phyloP scores from a whole-genome alignment of 768 basidiomycete species.

The Auricularia cornea region DNA sequence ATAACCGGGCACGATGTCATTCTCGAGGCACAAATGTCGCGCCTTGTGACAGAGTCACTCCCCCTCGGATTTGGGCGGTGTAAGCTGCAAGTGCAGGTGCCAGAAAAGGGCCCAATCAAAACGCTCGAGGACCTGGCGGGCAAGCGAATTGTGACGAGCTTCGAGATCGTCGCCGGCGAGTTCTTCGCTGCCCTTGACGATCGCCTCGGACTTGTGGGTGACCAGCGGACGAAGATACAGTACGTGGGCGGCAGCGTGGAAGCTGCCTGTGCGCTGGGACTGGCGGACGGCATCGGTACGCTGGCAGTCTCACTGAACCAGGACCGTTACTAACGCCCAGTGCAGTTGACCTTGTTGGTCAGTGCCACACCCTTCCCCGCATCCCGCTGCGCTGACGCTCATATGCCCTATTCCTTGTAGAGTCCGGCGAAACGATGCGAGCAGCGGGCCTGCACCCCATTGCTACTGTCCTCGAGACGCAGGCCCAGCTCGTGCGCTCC shows the following conservation, averaged over 20 bases:
- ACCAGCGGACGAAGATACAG: conserved; percentile 70
- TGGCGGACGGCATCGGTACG: conserved; percentile 94
- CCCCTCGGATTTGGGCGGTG: conserved; percentile 83
- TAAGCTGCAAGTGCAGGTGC: conserved; percentile 75
- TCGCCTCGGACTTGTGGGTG: conserved; percentile 38
- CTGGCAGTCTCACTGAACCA: neutral
- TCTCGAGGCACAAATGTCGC: conserved; percentile 78
- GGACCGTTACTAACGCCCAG: neutral
- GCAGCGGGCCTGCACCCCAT: conserved; percentile 94
- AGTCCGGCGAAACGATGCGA: conserved; percentile 99
- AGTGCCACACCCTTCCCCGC: conserved; percentile 18
- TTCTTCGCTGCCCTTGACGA: conserved; percentile 69
- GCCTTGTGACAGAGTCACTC: conserved; percentile 67
- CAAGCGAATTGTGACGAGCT: conserved; percentile 90
- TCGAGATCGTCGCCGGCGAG: conserved; percentile 74
- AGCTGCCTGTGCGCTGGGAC: conserved; percentile 90
- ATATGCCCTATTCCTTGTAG: conserved; percentile 30
- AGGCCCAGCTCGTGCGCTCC: conserved; percentile 91
- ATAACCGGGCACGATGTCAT: conserved; percentile 99
- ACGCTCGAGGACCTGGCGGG: conserved; percentile 75
- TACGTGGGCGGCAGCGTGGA: conserved; percentile 98
- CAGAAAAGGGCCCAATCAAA: conserved; percentile 62
- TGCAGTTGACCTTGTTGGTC: conserved; percentile 90
- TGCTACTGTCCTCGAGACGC: conserved; percentile 73
- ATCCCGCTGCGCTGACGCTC: neutral